Evolutionary conservation across 108 stramenopile species (phyloP), one percentile per base, ranked within the genome.

Genomic region (Nannochloropsis oceanica): DNA sequence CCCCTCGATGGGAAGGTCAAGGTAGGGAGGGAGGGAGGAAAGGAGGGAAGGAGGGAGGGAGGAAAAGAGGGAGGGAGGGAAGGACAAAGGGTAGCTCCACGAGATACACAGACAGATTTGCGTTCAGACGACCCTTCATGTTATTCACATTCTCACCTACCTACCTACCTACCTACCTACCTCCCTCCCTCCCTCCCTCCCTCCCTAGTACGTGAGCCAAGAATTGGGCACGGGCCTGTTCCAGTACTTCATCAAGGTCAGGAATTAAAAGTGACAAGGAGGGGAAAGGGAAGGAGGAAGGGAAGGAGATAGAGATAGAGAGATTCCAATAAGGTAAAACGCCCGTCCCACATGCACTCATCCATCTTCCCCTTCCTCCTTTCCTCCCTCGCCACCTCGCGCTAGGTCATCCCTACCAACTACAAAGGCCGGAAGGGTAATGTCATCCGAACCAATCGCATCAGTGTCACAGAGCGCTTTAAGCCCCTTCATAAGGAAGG

Each of bases 161-260:
- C 46, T 50, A n/a, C n/a, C n/a, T n/a, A n/a, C n/a, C n/a, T n/a
- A n/a, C n/a, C n/a, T n/a, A n/a, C n/a, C n/a, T n/a, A 13, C 13
- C 18, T 50, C 14, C 46, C 46, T 50, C 14, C 18, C 46, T 50
- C 46, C 46, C 46, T 18, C 14, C 18, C 46, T 18, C 14, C 13
- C 46, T 14, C 18, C 18, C 0, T 18, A 50, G 46, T 50, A 50
- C 18, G 46, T 50, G 46, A 50, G 46, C 46, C 18, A 92, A 27
- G 91, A 91, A n/a, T 27, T 20, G 8, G 92, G 93, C 1, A 95
- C 97, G 0, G 97, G 97, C 20, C 89, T 96, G 11, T 95, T 94
- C 89, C 97, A 98, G 84, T 98, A 98, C 86, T 98, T 95, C 85
- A 93, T 96, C 88, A 96, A 96, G 91, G 89, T 98, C 18, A 25